These are phyloP conservation scores for Chimonanthus salicifolius DNA, from an alignment of 164 flowering plant genomes.

Conservation along the genomic window DNA sequence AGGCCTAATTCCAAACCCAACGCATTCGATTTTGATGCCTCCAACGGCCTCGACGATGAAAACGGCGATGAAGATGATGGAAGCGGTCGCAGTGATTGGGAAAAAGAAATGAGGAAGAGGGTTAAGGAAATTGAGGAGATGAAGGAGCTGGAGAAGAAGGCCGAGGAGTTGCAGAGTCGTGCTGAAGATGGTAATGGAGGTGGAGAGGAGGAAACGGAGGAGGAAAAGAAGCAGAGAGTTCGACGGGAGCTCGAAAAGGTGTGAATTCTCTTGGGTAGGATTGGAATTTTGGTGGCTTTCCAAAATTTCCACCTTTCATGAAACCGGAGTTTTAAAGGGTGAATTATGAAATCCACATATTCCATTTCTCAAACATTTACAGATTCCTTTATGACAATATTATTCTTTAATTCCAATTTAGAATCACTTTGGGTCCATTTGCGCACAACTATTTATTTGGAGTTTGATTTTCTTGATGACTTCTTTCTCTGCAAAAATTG, in stretches of 20 bases:
- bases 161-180: constrained; percentile 72
- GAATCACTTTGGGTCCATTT: too few species aligned
- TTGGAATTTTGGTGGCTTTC: background rate
- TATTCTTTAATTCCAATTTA: too few species aligned
- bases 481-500: too few species aligned
- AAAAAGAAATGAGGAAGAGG: constrained; percentile 66
- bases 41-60: constrained; percentile 43
- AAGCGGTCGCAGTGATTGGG: constrained; percentile 43
- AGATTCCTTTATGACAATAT: too few species aligned
- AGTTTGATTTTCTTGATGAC: too few species aligned
- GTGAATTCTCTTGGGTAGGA: background rate
- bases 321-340: too few species aligned
- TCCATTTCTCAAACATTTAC: too few species aligned
- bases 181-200: constrained; percentile 29
- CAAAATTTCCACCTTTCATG: too few species aligned
- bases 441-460: too few species aligned
- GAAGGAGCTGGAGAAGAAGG: constrained; percentile 81
- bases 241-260: constrained; percentile 91
- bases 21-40: constrained; percentile 49
- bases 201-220: constrained; percentile 53
- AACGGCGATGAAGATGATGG: constrained; percentile 45
- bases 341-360: too few species aligned
- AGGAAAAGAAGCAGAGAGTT: constrained; percentile 75
- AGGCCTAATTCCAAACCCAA: constrained; percentile 38
- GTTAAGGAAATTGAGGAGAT: constrained; percentile 80